Evolutionary conservation across 129 eudicot species (phyloP).

Genomic region (Pseudognaphalium luteoalbum): DNA sequence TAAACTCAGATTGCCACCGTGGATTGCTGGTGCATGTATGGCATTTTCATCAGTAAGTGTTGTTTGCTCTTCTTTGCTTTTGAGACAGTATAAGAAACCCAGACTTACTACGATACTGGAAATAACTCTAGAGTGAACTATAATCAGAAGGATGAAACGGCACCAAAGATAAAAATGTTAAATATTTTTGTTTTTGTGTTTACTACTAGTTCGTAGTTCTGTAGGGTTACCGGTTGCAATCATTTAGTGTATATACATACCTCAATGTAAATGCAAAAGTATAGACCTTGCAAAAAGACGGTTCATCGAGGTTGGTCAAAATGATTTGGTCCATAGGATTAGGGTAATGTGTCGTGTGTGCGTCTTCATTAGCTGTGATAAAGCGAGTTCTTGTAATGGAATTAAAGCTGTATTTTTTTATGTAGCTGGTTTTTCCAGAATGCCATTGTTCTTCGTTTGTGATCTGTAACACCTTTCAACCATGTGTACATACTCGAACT

Average conservation of each 20-base stretch:
- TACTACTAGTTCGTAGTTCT: neutral
- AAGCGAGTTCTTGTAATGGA: neutral
- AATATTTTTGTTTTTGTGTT: neutral
- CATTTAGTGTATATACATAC: conserved; percentile 15
- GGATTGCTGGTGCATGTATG: conserved; percentile 98
- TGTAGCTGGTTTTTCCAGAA: neutral
- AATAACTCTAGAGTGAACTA: conserved; percentile 67
- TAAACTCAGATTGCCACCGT: conserved; percentile 67
- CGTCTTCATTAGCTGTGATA: neutral
- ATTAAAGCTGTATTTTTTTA: neutral
- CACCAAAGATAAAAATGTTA: conserved; percentile 1
- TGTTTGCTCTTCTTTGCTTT: conserved; percentile 91
- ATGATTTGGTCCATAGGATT: conserved; percentile 9
- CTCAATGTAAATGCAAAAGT: conserved; percentile 29
- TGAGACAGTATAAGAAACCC: conserved; percentile 75
- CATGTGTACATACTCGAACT: no score
- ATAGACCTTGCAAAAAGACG: neutral
- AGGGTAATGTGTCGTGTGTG: conserved; percentile 1
- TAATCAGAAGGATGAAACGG: neutral
- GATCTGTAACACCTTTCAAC: no score
- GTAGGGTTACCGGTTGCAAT: neutral
- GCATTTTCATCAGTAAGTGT: conserved; percentile 86
- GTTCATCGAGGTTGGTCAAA: neutral
- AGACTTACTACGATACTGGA: conserved; percentile 74
- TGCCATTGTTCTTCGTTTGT: neutral